Evolutionary conservation across 257 asterid species (phyloP).

Genomic region (Penstemon davidsonii): DNA sequence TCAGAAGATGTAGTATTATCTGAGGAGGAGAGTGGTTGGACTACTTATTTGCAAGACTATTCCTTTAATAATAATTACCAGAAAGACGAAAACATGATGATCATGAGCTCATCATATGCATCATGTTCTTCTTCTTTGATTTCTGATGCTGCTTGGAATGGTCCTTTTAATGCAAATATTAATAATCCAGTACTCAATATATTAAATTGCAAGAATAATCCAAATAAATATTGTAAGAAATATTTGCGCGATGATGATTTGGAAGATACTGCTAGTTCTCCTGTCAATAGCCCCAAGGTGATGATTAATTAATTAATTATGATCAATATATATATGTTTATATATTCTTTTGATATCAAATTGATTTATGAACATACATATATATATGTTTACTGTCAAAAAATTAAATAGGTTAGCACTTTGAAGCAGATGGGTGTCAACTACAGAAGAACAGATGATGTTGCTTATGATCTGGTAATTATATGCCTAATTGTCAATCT

Average conservation of each 20-base stretch:
- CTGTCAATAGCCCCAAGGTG: constrained; percentile 77
- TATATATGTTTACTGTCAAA: no score
- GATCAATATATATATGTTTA: neutral
- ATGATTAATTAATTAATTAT: neutral
- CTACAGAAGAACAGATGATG: constrained; percentile 32
- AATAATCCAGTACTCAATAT: constrained; percentile 21
- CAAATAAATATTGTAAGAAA: constrained; percentile 30
- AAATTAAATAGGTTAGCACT: constrained; percentile 41
- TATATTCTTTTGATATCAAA: neutral
- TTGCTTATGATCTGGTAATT: constrained; percentile 28
- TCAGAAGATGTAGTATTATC: no score
- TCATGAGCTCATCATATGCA: neutral
- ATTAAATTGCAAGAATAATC: constrained; percentile 43
- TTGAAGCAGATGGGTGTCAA: constrained; percentile 47
- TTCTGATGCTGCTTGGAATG: constrained; percentile 58
- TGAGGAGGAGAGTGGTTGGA: constrained; percentile 52
- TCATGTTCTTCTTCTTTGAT: constrained; percentile 36
- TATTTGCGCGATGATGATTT: constrained; percentile 43
- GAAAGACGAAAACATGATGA: no score
- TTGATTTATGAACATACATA: no score
- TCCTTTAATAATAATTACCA: constrained; percentile 7
- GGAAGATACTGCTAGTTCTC: constrained; percentile 83
- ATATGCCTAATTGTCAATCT: no score
- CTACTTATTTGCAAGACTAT: constrained; percentile 37
- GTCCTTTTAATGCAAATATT: constrained; percentile 17